Base-by-base conservation (phyloP, 306 rosid genomes). In the Vigna nakashimae region DNA sequence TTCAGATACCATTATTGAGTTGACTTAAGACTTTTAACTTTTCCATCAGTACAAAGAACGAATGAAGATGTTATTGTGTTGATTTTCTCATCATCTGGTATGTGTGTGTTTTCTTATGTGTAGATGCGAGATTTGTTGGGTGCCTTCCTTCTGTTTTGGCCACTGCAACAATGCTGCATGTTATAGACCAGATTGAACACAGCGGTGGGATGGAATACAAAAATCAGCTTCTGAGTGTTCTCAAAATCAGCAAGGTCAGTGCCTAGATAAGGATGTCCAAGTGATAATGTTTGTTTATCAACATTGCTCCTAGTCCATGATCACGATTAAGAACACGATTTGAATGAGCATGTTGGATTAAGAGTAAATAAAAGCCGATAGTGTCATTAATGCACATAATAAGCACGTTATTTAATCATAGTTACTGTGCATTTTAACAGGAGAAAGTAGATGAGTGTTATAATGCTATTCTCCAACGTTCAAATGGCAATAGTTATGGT, bases 91-190 rank as follows among this genome's bases (percentile, higher is more conserved):
- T 68, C 58, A 40, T 48, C 73, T 69, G 14, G 55, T 17, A 7
- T 78, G 55, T 66, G 4, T 75, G 7, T 75, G 57, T 32, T 40
- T 73, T 58, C 12, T 76, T 75, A 73, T 6, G 6, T 75, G 10
- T 86, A 95, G 99, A 91, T 86, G 84, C 92, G 69, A 88, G 94
- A 79, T 95, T 87, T 78, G 80, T 92, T n/a, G 86, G 91, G 84
- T 85, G 80, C 86, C 91, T 88, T 38, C 97, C 99, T 20, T 95
- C 99, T 77, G 96, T 91, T 6, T 66, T 95, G 97, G 98, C 99
- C 28, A 87, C 97, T 28, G 93, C 99, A 0, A 88, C 94, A 79
- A 95, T 95, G 98, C 60, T 90, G 91, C 82, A 82, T 64, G 92
- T 88, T 56, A 86, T 92, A 62, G 96, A 91, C 60, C 83, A 85